A percentile compares a stretch with the other conserved stretches of the same genome.
Evolutionary conservation across 352 stramenopile species (phyloP).

Genomic region (Albugo candida): DNA sequence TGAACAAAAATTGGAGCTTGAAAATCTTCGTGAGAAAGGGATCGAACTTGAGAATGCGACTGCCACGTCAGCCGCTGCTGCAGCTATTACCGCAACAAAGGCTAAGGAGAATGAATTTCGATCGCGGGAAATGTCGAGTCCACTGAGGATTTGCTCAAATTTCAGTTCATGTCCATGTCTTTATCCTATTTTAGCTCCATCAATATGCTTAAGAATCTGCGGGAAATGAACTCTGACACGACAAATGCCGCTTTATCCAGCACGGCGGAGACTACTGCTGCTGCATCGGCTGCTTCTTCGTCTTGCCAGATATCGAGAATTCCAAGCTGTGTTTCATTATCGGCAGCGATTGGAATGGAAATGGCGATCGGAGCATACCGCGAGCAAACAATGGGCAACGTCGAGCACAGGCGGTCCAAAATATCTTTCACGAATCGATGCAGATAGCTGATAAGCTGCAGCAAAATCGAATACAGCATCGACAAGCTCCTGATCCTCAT

Average conservation of each 20-base stretch:
- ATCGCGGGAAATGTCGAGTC: constrained; percentile 81
- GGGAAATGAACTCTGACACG: constrained; percentile 87
- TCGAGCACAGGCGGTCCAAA: constrained; percentile 27
- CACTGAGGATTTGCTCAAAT: constrained; percentile 92
- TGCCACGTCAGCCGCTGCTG: constrained; percentile 79
- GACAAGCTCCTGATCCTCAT: constrained; percentile 49
- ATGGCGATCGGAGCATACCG: constrained; percentile 46
- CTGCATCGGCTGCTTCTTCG: constrained; percentile 53
- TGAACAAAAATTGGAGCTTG: constrained; percentile 86
- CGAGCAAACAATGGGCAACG: constrained; percentile 19
- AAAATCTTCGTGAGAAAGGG: constrained; percentile 78
- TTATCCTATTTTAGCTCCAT: constrained; percentile 89
- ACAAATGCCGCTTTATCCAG: constrained; percentile 70
- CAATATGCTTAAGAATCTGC: constrained; percentile 88
- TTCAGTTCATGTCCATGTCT: constrained; percentile 93
- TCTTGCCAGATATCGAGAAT: constrained; percentile 34
- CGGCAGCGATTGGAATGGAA: constrained; percentile 25
- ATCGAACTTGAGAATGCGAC: constrained; percentile 84
- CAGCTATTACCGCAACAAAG: constrained; percentile 76
- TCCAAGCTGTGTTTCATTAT: constrained; percentile 38
- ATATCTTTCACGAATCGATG: constrained; percentile 17
- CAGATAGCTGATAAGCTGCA: constrained; percentile 21
- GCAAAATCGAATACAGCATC: constrained; percentile 55
- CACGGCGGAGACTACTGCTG: constrained; percentile 76
- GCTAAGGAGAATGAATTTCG: constrained; percentile 81